Percentiles rank a stretch among this genome's conserved stretches.
phyloP scores from a whole-genome alignment of 371 early-diverging fungal genomes.

The Choanephora cucurbitarum region DNA sequence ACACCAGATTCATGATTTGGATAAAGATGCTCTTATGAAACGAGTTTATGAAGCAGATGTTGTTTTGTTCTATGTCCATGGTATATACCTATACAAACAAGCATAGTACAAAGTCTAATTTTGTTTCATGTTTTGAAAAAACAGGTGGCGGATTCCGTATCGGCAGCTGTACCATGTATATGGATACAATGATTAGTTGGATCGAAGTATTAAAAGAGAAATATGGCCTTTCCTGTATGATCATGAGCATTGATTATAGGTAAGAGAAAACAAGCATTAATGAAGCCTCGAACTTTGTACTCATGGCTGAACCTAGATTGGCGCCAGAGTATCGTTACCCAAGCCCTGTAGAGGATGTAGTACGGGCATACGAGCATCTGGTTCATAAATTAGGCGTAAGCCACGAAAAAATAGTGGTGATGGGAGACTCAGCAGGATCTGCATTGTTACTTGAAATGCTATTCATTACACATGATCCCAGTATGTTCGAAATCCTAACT shows the following conservation, averaged over 20 bases:
- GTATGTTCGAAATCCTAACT: constrained; percentile 49
- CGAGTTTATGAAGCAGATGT: constrained; percentile 44
- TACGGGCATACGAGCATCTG: constrained; percentile 47
- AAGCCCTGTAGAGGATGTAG: constrained; percentile 49
- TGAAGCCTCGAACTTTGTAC: neutral
- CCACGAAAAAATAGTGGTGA: constrained; percentile 34
- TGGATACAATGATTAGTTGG: constrained; percentile 50
- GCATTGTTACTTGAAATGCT: constrained; percentile 48
- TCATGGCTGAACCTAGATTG: constrained; percentile 23
- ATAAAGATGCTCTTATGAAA: constrained; percentile 23
- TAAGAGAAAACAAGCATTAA: constrained; percentile 1
- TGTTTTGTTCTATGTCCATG: constrained; percentile 50
- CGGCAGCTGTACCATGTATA: constrained; percentile 52
- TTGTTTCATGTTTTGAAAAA: neutral
- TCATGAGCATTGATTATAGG: constrained; percentile 52
- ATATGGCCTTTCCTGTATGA: constrained; percentile 37
- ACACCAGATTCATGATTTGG: constrained; percentile 33
- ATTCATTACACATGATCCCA: constrained; percentile 50
- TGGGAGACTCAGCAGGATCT: constrained; percentile 48
- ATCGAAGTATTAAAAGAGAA: constrained; percentile 40
- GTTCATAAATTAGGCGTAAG: constrained; percentile 27
- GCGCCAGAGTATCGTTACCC: constrained; percentile 54
- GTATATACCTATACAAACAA: constrained; percentile 10
- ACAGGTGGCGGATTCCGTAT: constrained; percentile 54
- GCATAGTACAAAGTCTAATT: neutral